phyloP scores from a whole-genome alignment of 1,284 basidiomycete species.

The Papiliotrema flavescens region DNA sequence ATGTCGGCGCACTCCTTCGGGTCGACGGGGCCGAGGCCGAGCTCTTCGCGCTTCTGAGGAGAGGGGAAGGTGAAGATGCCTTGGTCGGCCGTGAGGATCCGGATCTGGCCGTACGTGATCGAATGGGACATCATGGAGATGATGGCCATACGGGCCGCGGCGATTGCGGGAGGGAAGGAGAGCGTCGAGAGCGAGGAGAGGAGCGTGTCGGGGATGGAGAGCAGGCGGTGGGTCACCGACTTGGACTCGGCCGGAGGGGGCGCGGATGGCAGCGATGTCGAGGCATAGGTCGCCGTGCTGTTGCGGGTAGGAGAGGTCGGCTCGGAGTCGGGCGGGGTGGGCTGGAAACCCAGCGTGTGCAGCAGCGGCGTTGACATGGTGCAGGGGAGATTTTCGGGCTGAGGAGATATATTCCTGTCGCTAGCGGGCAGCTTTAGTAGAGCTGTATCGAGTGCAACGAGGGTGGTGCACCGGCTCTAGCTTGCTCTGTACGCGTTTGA shows the following conservation, averaged over 20 bases:
- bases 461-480: no score
- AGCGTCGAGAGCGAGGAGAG: slow-evolving; percentile 14
- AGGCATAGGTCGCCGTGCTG: background rate
- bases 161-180: slow-evolving; percentile 16
- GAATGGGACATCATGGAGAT: slow-evolving; percentile 24
- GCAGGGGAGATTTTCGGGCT: no score
- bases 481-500: no score
- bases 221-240: slow-evolving; percentile 13
- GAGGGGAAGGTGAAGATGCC: slow-evolving; percentile 55
- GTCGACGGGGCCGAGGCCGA: background rate
- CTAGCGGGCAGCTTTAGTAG: no score
- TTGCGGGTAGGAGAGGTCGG: slow-evolving; percentile 10
- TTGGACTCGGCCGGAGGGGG: background rate
- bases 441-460: no score
- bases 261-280: background rate
- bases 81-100: slow-evolving; percentile 27
- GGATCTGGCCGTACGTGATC: slow-evolving; percentile 54
- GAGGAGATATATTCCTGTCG: no score
- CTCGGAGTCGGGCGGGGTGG: slow-evolving; percentile 14
- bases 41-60: slow-evolving; percentile 6
- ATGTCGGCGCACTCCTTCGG: slow-evolving; percentile 50
- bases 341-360: background rate
- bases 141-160: slow-evolving; percentile 21
- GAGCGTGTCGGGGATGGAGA: slow-evolving; percentile 17
- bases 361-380: no score